Conservation (phyloP, 2,329 filamentous ascomycete species). For the Coniochaeta sp. region DNA sequence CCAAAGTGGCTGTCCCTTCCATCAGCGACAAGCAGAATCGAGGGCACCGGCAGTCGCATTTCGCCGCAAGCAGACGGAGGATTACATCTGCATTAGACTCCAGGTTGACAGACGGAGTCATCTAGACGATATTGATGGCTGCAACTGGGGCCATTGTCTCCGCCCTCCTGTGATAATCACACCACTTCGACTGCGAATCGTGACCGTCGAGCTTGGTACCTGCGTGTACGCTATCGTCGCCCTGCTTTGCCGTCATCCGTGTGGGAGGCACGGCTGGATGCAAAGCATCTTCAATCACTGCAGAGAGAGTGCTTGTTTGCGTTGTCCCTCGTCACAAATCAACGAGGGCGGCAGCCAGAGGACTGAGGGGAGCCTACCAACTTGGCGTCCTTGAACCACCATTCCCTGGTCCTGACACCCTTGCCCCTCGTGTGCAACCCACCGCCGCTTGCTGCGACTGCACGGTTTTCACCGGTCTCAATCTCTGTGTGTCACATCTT, state of each 20-base stretch:
- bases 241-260: no score
- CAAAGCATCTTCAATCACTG: neutral
- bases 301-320: no score
- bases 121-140: neutral
- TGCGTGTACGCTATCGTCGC: neutral
- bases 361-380: neutral
- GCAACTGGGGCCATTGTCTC: neutral
- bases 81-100: neutral
- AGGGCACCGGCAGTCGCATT: neutral
- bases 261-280: neutral
- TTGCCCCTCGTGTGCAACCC: neutral
- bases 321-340: neutral
- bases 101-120: neutral
- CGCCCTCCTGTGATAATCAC: neutral
- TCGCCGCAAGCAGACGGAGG: neutral
- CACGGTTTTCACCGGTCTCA: neutral
- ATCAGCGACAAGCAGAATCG: neutral
- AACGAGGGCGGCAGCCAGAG: neutral
- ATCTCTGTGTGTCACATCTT: neutral
- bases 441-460: neutral
- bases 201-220: neutral
- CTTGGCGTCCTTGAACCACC: neutral
- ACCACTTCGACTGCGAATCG: neutral
- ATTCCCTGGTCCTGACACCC: neutral
- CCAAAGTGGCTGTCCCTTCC: neutral